Evolutionary conservation across 2,329 filamentous ascomycete genomes (phyloP), one percentile per base, ranked within the genome.

Genomic region (Escovopsis sp.): DNA sequence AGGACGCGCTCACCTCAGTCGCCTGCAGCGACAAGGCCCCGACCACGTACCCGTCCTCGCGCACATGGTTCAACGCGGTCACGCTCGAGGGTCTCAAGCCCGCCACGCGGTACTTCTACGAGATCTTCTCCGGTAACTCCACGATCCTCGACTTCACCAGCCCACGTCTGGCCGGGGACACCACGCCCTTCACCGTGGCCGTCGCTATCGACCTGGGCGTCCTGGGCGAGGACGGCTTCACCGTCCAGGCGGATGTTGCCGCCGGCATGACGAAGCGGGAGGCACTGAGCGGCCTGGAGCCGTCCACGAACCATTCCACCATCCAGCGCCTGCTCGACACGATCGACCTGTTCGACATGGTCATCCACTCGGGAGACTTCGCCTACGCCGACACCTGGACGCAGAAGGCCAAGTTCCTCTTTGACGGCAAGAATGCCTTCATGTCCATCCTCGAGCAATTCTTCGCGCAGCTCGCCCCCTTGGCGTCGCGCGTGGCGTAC

Each of bases 311-410:
- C 45, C 69, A 73, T 52, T 69, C 66, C 3, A 75, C 70, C n/a
- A 75, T 75, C 38, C 58, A 57, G 13, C 60, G 61, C 3, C 61
- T 75, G 2, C 66, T 68, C 3, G 45, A 53, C 12, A 72, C 61
- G 0, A 55, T 66, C 25, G 53, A 72, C 43, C 61, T 68, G 39
- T 74, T 72, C 45, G 70, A 75, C 42, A 53, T 75, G 31, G 51
- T 70, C 30, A 48, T 69, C 21, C 67, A 70, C 42, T 65, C 65
- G 0, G 66, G 66, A 5, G 71, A 76, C 44, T 57, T 75, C 12
- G 70, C 53, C 0, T 76, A 76, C 42, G 70, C 70, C 2, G 71
- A 75, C 39, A 65, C 73, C 48, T 75, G 70, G 70, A 57, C 56
- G 30, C 48, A 63, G 4, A 61, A 55, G 14, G 38, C 54, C 0